Percentiles rank a stretch among this genome's conserved stretches.
Evolutionary conservation across 108 stramenopile genomes (phyloP).

Genomic region (Thalassiosira profunda): DNA sequence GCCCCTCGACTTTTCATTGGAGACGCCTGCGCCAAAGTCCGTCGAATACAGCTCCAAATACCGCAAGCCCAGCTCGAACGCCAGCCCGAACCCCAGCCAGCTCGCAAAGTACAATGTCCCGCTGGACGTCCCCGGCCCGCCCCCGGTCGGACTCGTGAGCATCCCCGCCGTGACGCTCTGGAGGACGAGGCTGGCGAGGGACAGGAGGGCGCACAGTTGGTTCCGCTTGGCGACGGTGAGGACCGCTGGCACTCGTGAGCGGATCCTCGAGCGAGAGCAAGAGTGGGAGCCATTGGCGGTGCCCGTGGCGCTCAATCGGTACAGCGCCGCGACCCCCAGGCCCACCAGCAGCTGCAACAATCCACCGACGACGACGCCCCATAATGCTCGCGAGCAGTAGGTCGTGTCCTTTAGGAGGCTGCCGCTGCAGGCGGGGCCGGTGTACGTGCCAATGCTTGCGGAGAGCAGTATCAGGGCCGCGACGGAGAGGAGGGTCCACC

Average conservation of each 20-base stretch:
- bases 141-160: slow-evolving; percentile 24
- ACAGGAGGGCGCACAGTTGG: not conserved
- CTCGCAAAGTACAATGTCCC: slow-evolving; percentile 29
- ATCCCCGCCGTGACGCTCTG: slow-evolving; percentile 16
- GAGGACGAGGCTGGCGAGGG: not conserved
- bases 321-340: slow-evolving; percentile 11
- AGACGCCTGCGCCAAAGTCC: no score
- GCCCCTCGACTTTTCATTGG: no score
- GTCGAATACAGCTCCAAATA: slow-evolving; percentile 28
- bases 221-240: not conserved
- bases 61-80: slow-evolving; percentile 36
- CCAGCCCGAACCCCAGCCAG: slow-evolving; percentile 25
- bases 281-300: not conserved
- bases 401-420: slow-evolving; percentile 11
- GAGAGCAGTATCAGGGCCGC: slow-evolving; percentile 14
- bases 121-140: slow-evolving; percentile 26
- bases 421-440: slow-evolving; percentile 17
- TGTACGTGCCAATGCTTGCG: slow-evolving; percentile 13
- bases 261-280: not conserved
- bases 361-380: slow-evolving; percentile 34
- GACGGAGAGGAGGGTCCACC: slow-evolving; percentile 22
- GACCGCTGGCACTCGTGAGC: not conserved
- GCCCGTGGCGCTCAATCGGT: slow-evolving; percentile 3
- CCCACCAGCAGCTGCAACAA: slow-evolving; percentile 10
- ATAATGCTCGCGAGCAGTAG: slow-evolving; percentile 17